Percentiles rank a stretch among this genome's conserved stretches.
phyloP scores from a whole-genome alignment of 805 yeast species.

The Spathaspora boniae region DNA sequence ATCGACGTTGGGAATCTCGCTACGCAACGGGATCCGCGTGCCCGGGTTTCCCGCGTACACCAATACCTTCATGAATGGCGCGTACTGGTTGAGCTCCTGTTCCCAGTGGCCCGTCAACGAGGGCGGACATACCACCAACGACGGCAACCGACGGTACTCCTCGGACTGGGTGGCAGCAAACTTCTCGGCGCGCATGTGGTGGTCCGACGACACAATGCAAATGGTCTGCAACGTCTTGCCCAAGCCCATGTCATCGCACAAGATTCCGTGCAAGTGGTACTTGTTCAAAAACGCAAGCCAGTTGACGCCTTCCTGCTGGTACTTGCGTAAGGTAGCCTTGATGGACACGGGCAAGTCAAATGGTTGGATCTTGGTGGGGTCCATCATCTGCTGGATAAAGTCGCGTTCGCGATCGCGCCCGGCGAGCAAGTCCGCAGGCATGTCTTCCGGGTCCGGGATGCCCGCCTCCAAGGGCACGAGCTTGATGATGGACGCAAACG shows the following conservation, averaged over 20 bases:
- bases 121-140: constrained; percentile 92
- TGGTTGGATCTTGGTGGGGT: constrained; percentile 83
- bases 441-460: constrained; percentile 89
- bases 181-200: constrained; percentile 74
- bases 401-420: constrained; percentile 94
- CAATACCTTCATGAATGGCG: constrained; percentile 77
- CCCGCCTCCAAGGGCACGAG: constrained; percentile 97
- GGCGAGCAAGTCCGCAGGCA: constrained; percentile 76
- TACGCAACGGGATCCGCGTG: constrained; percentile 54
- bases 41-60: constrained; percentile 95
- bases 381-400: constrained; percentile 97
- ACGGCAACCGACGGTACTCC: constrained; percentile 74
- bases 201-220: constrained; percentile 96
- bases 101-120: constrained; percentile 99
- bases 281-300: constrained; percentile 96
- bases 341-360: constrained; percentile 88
- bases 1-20: constrained; percentile 57
- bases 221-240: constrained; percentile 97
- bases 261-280: constrained; percentile 92
- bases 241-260: constrained; percentile 99
- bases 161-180: constrained; percentile 54
- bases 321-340: constrained; percentile 87
- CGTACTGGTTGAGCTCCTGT: constrained; percentile 85
- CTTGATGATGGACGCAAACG: constrained; percentile 94
- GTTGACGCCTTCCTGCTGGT: constrained; percentile 97